phyloP scores from a whole-genome alignment of 371 early-diverging fungal genomes.

The Paramicrosporidium saccamoebae region DNA sequence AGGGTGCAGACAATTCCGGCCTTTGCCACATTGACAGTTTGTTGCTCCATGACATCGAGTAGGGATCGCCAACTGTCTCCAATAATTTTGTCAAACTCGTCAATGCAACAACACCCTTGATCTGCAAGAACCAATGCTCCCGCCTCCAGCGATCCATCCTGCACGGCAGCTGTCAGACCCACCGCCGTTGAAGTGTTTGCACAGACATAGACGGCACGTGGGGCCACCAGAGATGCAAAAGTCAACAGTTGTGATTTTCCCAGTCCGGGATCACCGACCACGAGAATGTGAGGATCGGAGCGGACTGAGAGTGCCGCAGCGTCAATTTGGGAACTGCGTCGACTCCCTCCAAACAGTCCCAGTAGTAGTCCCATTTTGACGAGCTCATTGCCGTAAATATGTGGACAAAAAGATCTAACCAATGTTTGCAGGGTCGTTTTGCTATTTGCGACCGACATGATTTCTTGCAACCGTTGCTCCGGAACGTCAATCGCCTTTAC shows the following conservation, averaged over 20 bases:
- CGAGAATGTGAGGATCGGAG: constrained; percentile 27
- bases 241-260: constrained; percentile 20
- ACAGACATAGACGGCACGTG: constrained; percentile 18
- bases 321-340: constrained; percentile 3
- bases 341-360: constrained; percentile 22
- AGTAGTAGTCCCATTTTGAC: constrained; percentile 26
- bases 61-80: constrained; percentile 13
- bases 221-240: constrained; percentile 11
- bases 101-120: constrained; percentile 20
- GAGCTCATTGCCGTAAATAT: constrained; percentile 26
- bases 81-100: constrained; percentile 24
- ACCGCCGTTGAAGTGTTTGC: constrained; percentile 8
- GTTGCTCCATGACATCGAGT: constrained; percentile 38
- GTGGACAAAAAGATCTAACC: constrained; percentile 18
- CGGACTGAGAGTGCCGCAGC: constrained; percentile 8
- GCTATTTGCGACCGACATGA: neutral
- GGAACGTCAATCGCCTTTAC: neutral
- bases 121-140: constrained; percentile 19
- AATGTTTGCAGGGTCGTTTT: constrained; percentile 6
- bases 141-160: constrained; percentile 1
- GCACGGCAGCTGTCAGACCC: neutral
- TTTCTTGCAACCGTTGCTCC: neutral
- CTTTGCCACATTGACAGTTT: constrained; percentile 21
- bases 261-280: constrained; percentile 23
- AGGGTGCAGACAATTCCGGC: constrained; percentile 32